Percentiles rank a stretch among this genome's conserved stretches.
Conservation (phyloP, 441 rosid species). For the Populus hybrid region DNA sequence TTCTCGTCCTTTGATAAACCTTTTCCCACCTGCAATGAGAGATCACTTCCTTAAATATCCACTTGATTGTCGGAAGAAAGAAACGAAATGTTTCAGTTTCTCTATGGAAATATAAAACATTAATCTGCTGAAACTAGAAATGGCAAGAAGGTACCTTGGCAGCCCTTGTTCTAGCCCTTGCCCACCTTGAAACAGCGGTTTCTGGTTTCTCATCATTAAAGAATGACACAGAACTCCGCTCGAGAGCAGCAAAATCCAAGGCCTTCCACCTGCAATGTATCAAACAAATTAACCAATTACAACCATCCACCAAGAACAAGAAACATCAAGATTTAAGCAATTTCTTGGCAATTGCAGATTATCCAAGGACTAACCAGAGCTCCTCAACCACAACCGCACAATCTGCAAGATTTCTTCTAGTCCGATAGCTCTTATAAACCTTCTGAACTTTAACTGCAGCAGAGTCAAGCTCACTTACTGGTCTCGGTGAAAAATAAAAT, state of each 20-base stretch:
- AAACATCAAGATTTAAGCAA: not conserved
- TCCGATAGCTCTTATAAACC: constrained; percentile 85
- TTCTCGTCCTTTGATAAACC: constrained; percentile 82
- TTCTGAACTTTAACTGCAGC: constrained; percentile 85
- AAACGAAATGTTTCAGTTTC: not conserved
- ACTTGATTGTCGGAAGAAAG: not conserved
- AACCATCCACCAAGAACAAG: not conserved
- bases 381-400: constrained; percentile 90
- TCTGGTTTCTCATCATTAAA: constrained; percentile 80
- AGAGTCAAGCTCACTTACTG: constrained; percentile 65
- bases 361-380: constrained; percentile 55
- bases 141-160: constrained; percentile 49
- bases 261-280: constrained; percentile 73
- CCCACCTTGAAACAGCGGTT: constrained; percentile 89
- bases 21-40: constrained; percentile 66
- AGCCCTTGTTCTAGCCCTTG: constrained; percentile 87
- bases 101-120: not conserved
- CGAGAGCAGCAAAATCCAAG: constrained; percentile 90
- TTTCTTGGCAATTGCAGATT: not conserved
- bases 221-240: constrained; percentile 84
- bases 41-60: not conserved
- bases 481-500: constrained; percentile 58
- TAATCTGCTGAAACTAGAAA: not conserved
- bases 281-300: not conserved
- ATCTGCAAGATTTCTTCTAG: constrained; percentile 89